Conservation (phyloP, 1,139 yeast species). For the Taiozyma onychis region DNA sequence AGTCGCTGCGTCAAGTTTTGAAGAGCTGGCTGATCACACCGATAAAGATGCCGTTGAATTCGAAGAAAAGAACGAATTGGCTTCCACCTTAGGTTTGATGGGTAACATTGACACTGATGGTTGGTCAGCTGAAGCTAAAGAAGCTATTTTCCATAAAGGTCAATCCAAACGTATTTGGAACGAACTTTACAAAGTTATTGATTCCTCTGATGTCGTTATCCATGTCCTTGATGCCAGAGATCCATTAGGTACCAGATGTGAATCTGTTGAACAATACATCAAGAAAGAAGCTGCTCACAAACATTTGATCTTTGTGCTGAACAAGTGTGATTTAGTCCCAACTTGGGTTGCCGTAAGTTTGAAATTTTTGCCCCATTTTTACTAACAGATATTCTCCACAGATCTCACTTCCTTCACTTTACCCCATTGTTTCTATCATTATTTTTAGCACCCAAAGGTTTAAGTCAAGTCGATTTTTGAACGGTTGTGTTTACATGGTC, state of each 20-base stretch:
- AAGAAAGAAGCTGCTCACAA: slow-evolving; percentile 94
- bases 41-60: slow-evolving; percentile 52
- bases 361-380: slow-evolving; percentile 9
- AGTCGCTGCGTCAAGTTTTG: slow-evolving; percentile 68
- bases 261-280: slow-evolving; percentile 87
- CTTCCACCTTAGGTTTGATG: slow-evolving; percentile 75
- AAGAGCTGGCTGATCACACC: slow-evolving; percentile 68
- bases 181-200: slow-evolving; percentile 93
- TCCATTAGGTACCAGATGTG: slow-evolving; percentile 94
- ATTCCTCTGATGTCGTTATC: slow-evolving; percentile 93
- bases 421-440: background rate
- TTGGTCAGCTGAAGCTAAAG: slow-evolving; percentile 85
- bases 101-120: slow-evolving; percentile 68
- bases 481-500: slow-evolving; percentile 5
- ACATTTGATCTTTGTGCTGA: slow-evolving; percentile 88
- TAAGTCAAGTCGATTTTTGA: slow-evolving; percentile 63
- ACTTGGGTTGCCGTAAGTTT: slow-evolving; percentile 99
- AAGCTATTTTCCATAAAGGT: slow-evolving; percentile 93
- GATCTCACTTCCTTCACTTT: slow-evolving; percentile 10
- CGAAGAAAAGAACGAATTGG: slow-evolving; percentile 69
- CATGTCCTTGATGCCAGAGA: slow-evolving; percentile 97
- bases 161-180: slow-evolving; percentile 99
- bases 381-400: slow-evolving; percentile 5
- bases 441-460: slow-evolving; percentile 28
- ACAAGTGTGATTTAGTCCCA: slow-evolving; percentile 97